phyloP scores from a whole-genome alignment of 1,284 basidiomycete species.

The Caloboletus inedulis region DNA sequence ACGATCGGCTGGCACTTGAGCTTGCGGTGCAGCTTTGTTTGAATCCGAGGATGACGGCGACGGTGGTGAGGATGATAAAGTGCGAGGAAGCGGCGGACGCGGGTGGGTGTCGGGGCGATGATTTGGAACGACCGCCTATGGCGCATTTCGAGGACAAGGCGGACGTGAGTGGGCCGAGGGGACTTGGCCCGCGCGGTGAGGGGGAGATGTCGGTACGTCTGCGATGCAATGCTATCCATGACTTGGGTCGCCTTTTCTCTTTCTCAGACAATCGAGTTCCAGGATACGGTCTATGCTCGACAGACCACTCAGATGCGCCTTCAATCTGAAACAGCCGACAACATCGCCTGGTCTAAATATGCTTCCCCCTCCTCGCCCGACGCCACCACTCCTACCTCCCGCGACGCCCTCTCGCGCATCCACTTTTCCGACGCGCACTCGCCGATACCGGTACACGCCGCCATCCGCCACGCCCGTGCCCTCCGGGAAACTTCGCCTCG shows the following conservation, averaged over 20 bases:
- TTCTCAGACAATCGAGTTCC: slow-evolving; percentile 45
- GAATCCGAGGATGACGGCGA: slow-evolving; percentile 67
- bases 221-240: neutral
- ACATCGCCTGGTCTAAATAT: slow-evolving; percentile 60
- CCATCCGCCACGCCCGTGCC: slow-evolving; percentile 43
- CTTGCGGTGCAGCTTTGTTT: slow-evolving; percentile 81
- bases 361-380: slow-evolving; percentile 28
- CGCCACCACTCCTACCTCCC: slow-evolving; percentile 14
- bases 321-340: slow-evolving; percentile 70
- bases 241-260: neutral
- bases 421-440: slow-evolving; percentile 48
- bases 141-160: slow-evolving; percentile 9
- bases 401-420: slow-evolving; percentile 45
- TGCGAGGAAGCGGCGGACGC: neutral
- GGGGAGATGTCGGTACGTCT: slow-evolving; percentile 18
- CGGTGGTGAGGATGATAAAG: slow-evolving; percentile 43
- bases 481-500: slow-evolving; percentile 26
- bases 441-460: slow-evolving; percentile 50
- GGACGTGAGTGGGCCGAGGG: neutral
- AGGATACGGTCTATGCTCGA: slow-evolving; percentile 67
- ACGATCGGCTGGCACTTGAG: slow-evolving; percentile 85
- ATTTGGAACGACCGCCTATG: neutral
- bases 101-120: slow-evolving; percentile 34
- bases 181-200: neutral
- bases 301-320: slow-evolving; percentile 54